Evolutionary conservation across 2,329 filamentous ascomycete genomes (phyloP), one percentile per base, ranked within the genome.

Genomic region (Cordyceps cicadae): DNA sequence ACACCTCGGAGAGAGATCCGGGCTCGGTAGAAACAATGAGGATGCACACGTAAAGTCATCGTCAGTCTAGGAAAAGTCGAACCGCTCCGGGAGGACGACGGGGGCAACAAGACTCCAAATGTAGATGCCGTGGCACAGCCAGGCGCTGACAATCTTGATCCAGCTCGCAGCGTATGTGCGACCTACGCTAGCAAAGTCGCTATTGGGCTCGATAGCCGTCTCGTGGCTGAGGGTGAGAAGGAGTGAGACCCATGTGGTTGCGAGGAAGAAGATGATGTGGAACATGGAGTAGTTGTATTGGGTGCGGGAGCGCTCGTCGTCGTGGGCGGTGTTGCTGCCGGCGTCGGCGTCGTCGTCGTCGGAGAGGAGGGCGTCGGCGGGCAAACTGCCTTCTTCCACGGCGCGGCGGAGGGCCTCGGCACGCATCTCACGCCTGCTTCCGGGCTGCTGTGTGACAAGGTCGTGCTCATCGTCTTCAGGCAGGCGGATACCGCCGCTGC

Each of bases 111-210:
- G 74, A 19, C 90, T 96, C 94, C 94, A 99, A 32, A 87, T 83
- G 70, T 97, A 99, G 74, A 99, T 89, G 56, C 79, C 86, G 74
- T 99, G 97, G 77, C 94, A 99, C 59, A 94, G 87, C 94, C 94
- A 99, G 19, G 93, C 87, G 74, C 92, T 96, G 59, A 97, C 87
- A 73, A 99, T 97, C 85, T 99, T 99, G 67, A 97, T 92, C 94
- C 95, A 99, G 70, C 91, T 96, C 37, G 94, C 94, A 84, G 92
- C 96, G 75, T 97, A 96, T 5, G 93, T 97, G 62, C 94, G 83
- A 21, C 94, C 94, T 4, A 99, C 93, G 0, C 93, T 90, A 2
- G 91, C 90, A 74, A 99, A 97, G 69, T 92, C 87, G 54, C 85
- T 81, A 41, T 71, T 56, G n/a, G 51, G 39, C 59, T 82, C 81